Percentiles rank a stretch among this genome's conserved stretches.
phyloP scores from a whole-genome alignment of 352 stramenopile genomes.

The Thalassiosira hispida region DNA sequence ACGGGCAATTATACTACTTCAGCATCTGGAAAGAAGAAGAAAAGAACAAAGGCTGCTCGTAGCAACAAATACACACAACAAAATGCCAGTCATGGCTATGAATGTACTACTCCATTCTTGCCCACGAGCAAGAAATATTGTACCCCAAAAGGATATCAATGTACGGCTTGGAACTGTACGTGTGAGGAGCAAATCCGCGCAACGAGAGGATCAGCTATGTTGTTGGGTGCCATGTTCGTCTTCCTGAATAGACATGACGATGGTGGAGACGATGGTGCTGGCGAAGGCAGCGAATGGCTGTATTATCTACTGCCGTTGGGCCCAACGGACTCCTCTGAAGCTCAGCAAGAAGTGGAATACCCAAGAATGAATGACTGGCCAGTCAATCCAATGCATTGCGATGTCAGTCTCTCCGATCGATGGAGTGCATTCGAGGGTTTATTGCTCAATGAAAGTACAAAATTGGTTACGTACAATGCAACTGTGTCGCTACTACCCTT shows the following conservation, averaged over 20 bases:
- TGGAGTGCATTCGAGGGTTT: conserved; percentile 52
- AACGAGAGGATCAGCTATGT: conserved; percentile 21
- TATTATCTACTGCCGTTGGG: conserved; percentile 55
- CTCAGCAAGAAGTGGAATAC: conserved; percentile 24
- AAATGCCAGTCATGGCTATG: conserved; percentile 15
- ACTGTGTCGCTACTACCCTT: conserved; percentile 43
- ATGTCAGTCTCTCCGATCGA: conserved; percentile 34
- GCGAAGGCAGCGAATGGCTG: neutral
- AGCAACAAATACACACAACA: conserved; percentile 15
- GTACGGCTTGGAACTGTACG: conserved; percentile 59
- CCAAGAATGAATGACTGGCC: conserved; percentile 44
- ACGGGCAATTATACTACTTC: conserved; percentile 22
- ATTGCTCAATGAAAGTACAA: conserved; percentile 32
- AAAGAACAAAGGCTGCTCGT: neutral
- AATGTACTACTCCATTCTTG: conserved; percentile 55
- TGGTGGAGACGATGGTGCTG: conserved; percentile 15
- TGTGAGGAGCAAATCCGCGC: conserved; percentile 57
- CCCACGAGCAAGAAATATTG: conserved; percentile 59
- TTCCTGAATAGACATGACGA: conserved; percentile 22
- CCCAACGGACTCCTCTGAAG: conserved; percentile 4
- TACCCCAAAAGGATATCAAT: conserved; percentile 55
- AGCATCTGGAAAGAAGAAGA: conserved; percentile 9
- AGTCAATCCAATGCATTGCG: conserved; percentile 47
- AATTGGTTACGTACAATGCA: conserved; percentile 61
- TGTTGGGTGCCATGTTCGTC: conserved; percentile 63